phyloP scores from a whole-genome alignment of 2,329 filamentous ascomycete species.

The Phaeoacremonium minimum region DNA sequence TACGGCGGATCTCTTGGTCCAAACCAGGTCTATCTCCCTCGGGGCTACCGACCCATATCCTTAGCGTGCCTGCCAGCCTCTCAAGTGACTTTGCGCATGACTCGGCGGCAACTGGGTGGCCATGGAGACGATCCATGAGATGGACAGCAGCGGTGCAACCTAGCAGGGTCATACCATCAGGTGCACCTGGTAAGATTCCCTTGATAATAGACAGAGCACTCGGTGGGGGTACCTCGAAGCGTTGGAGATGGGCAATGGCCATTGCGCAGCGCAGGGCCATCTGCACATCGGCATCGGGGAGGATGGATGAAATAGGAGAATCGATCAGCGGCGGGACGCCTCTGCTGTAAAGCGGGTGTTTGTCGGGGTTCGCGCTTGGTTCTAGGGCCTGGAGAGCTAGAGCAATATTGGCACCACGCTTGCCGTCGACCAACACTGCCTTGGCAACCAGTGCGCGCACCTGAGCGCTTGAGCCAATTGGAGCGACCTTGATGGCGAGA shows the following conservation, averaged over 20 bases:
- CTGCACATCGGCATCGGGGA: conserved; percentile 46
- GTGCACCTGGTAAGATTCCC: conserved; percentile 38
- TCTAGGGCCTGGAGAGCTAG: conserved; percentile 49
- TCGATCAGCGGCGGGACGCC: conserved; percentile 39
- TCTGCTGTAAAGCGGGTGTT: conserved; percentile 20
- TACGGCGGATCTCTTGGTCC: conserved; percentile 43
- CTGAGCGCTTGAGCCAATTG: conserved; percentile 70
- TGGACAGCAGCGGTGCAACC: conserved; percentile 56
- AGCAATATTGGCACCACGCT: conserved; percentile 52
- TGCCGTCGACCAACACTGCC: conserved; percentile 50
- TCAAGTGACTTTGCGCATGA: conserved; percentile 47
- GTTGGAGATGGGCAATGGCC: conserved; percentile 54
- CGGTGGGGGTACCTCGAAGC: conserved; percentile 32
- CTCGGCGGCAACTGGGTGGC: conserved; percentile 41
- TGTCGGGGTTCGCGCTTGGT: conserved; percentile 28
- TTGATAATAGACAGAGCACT: conserved; percentile 44
- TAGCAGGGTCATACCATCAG: conserved; percentile 47
- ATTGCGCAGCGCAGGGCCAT: conserved; percentile 57
- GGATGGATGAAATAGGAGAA: conserved; percentile 31
- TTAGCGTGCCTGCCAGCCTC: conserved; percentile 50
- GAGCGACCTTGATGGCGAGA: conserved; percentile 69
- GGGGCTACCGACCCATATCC: conserved; percentile 56
- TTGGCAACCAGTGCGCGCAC: conserved; percentile 55
- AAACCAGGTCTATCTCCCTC: conserved; percentile 48
- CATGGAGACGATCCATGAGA: conserved; percentile 49